These are phyloP conservation scores for Cyphellophora europaea DNA, from an alignment of 2,329 filamentous ascomycete species.

Conservation along the genomic window DNA sequence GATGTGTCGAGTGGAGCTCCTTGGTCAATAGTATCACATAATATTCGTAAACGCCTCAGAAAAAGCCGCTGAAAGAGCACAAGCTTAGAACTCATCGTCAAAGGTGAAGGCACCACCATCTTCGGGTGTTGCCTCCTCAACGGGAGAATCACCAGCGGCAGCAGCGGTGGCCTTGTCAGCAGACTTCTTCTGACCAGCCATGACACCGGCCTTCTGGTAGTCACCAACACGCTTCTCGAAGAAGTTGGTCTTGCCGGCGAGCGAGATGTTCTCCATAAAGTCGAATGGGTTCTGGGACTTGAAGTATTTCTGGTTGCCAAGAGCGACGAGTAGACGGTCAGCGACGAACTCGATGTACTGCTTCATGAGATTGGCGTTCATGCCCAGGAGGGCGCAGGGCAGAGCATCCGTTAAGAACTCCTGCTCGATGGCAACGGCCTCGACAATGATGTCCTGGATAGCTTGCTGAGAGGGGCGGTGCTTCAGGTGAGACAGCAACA, in stretches of 20 bases:
- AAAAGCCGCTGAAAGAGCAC: background rate
- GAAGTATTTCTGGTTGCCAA: constrained; percentile 93
- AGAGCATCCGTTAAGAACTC: constrained; percentile 97
- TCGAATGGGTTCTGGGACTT: constrained; percentile 93
- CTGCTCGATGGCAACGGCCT: constrained; percentile 90
- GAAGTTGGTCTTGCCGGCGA: constrained; percentile 99
- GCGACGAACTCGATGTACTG: constrained; percentile 99
- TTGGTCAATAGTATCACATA: no score
- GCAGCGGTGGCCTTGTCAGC: constrained; percentile 52
- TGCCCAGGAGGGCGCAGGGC: constrained; percentile 84
- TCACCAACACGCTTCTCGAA: constrained; percentile 99
- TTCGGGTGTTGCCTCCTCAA: constrained; percentile 24
- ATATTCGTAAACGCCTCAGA: background rate
- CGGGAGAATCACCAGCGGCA: constrained; percentile 35
- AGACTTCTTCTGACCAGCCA: constrained; percentile 75
- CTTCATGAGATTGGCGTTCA: constrained; percentile 97
- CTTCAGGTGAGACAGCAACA: constrained; percentile 95
- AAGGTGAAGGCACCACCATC: constrained; percentile 71
- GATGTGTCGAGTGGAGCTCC: no score
- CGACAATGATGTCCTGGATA: constrained; percentile 80
- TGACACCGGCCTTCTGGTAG: constrained; percentile 99
- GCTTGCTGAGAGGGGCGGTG: constrained; percentile 75
- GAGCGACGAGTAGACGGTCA: constrained; percentile 82
- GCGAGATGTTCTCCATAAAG: constrained; percentile 99
- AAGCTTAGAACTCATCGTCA: constrained; percentile 85